Conservation (phyloP, 441 rosid genomes). For the Syzygium malaccense region DNA sequence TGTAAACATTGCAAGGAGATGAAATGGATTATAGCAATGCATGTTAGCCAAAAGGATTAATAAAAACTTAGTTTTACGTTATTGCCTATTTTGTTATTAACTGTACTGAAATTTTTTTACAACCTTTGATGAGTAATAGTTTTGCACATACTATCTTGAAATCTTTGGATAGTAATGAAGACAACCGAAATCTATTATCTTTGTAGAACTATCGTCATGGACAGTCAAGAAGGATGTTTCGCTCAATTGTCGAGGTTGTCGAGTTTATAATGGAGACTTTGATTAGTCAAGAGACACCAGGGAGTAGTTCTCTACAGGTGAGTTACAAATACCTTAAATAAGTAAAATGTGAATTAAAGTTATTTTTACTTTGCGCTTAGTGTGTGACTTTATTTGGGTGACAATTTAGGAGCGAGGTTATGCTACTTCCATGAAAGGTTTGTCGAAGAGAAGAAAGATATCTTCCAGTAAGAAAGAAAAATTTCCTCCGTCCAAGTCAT, state of each 20-base stretch:
- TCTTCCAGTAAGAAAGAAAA: neutral
- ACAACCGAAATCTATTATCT: neutral
- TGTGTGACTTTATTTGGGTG: neutral
- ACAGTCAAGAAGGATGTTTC: neutral
- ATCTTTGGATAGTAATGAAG: neutral
- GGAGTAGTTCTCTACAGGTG: neutral
- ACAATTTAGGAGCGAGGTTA: neutral
- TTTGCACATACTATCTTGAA: neutral
- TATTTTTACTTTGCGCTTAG: neutral
- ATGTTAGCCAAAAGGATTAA: neutral
- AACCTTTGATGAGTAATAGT: neutral
- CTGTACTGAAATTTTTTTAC: neutral
- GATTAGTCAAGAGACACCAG: neutral
- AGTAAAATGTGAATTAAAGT: neutral
- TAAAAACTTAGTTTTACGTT: neutral
- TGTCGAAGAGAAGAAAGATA: neutral
- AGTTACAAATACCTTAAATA: neutral
- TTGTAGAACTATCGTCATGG: neutral
- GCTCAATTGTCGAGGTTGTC: neutral
- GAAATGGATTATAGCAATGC: neutral
- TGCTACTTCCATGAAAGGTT: neutral
- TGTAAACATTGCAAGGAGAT: neutral
- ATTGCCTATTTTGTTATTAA: neutral
- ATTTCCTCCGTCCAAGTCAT: neutral
- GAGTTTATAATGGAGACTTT: neutral